Evolutionary conservation across 306 rosid genomes (phyloP), one percentile per base, ranked within the genome.

Genomic region (Geum urbanum): DNA sequence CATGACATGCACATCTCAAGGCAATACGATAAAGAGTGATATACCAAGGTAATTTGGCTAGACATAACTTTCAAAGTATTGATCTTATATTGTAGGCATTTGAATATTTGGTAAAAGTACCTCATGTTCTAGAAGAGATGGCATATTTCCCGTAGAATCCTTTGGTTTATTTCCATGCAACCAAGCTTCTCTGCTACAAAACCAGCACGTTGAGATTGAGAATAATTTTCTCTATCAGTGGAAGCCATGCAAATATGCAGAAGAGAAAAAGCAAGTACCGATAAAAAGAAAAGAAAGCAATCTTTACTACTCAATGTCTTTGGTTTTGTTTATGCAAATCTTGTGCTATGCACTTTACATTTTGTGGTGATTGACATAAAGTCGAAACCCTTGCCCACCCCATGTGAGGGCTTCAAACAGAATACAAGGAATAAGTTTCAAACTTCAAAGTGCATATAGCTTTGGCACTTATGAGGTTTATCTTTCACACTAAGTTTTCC

Each of bases 121-220:
- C 96, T 86, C 96, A 88, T 87, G 59, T 45, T 70, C 47, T 53
- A 40, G 86, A 70, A 86, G 84, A 57, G 90, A 86, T 49, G 81
- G 71, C 71, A 80, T 66, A 67, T 84, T 85, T 72, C 86, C 83
- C 51, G 77, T 70, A 79, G 87, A 89, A 77, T 86, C 82, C 82
- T 86, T 88, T 84, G 88, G 79, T 72, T 79, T 15, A 35, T 60
- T 86, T 47, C 92, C 86, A 81, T 90, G 87, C 87, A 92, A 85
- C 90, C 92, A 90, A 82, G 88, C 90, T 88, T 90, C 98, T 81
- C 96, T 92, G 88, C 86, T 78, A 82, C 73, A 83, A 58, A 76
- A 71, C 76, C 82, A 81, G 75, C 82, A 88, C 64, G 63, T 60
- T 8, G 76, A 59, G 60, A 32, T 32, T 32, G 37, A 67, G 86